phyloP scores from a whole-genome alignment of 2,329 filamentous ascomycete genomes.

The Ophioceras dolichostomum region DNA sequence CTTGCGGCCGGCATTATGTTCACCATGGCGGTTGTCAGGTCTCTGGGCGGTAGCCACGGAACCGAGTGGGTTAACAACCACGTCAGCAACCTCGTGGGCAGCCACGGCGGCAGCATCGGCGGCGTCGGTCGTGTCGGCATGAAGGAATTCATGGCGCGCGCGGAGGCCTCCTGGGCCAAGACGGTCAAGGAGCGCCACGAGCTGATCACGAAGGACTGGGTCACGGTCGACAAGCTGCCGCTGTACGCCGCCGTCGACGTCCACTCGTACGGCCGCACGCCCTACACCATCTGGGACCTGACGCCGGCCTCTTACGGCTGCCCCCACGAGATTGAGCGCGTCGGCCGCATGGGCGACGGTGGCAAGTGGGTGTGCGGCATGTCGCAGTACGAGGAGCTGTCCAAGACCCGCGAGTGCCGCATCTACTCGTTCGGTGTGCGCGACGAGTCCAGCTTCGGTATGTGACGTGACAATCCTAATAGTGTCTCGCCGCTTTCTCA shows the following conservation, averaged over 20 bases:
- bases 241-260: conserved; percentile 6
- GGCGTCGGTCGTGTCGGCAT: conserved; percentile 5
- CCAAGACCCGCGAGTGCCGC: conserved; percentile 12
- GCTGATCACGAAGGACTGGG: conserved; percentile 11
- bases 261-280: conserved; percentile 10
- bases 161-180: conserved; percentile 15
- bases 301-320: conserved; percentile 24
- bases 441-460: conserved; percentile 22
- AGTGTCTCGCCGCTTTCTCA: too few relatives aligned
- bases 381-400: conserved; percentile 18
- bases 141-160: conserved; percentile 8
- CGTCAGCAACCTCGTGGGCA: conserved; percentile 5
- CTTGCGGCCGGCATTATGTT: conserved; percentile 11
- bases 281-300: conserved; percentile 26
- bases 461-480: background rate
- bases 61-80: conserved; percentile 11
- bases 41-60: conserved; percentile 9
- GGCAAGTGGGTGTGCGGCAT: conserved; percentile 30
- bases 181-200: conserved; percentile 16
- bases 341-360: conserved; percentile 25
- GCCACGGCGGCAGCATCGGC: background rate
- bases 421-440: conserved; percentile 26
- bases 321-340: conserved; percentile 24
- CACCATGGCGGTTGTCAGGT: conserved; percentile 12
- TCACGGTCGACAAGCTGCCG: conserved; percentile 12